phyloP scores from a whole-genome alignment of 768 basidiomycete genomes.

The Tylopilus sp. region DNA sequence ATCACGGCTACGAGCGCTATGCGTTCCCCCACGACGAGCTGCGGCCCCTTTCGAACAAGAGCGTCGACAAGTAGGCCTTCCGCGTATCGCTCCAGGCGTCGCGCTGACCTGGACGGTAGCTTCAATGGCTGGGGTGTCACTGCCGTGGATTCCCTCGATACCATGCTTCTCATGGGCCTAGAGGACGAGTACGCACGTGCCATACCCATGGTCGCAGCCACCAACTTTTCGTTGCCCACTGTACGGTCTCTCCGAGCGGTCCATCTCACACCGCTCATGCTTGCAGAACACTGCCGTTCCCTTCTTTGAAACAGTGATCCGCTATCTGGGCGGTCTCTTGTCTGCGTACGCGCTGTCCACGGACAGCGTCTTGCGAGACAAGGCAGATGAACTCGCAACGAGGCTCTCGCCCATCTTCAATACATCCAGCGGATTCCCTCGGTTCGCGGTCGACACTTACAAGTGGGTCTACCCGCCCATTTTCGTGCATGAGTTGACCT shows the following conservation, averaged over 20 bases:
- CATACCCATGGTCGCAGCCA: conserved; percentile 46
- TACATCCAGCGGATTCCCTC: conserved; percentile 66
- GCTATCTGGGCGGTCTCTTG: conserved; percentile 85
- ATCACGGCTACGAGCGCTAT: conserved; percentile 57
- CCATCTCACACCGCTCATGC: neutral
- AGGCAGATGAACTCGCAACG: conserved; percentile 77
- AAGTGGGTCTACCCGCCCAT: conserved; percentile 41
- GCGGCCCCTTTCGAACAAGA: conserved; percentile 45
- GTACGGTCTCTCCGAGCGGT: conserved; percentile 28
- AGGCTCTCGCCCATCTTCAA: conserved; percentile 71
- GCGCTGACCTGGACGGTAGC: conserved; percentile 33
- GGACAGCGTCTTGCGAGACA: conserved; percentile 56
- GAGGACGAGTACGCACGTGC: conserved; percentile 67
- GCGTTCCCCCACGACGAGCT: conserved; percentile 67
- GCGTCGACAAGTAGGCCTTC: conserved; percentile 48
- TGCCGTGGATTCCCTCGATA: conserved; percentile 79
- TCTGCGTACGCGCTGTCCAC: conserved; percentile 77
- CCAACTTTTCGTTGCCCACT: conserved; percentile 46
- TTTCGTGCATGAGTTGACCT: too few species aligned
- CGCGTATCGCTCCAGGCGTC: neutral
- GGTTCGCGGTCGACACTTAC: conserved; percentile 63
- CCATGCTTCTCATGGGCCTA: conserved; percentile 79
- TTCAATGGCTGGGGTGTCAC: conserved; percentile 83
- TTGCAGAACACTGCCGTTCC: conserved; percentile 38
- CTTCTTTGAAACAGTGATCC: conserved; percentile 85